Evolutionary conservation across 2,329 filamentous ascomycete species (phyloP).

Genomic region (Arthroderma sp.): DNA sequence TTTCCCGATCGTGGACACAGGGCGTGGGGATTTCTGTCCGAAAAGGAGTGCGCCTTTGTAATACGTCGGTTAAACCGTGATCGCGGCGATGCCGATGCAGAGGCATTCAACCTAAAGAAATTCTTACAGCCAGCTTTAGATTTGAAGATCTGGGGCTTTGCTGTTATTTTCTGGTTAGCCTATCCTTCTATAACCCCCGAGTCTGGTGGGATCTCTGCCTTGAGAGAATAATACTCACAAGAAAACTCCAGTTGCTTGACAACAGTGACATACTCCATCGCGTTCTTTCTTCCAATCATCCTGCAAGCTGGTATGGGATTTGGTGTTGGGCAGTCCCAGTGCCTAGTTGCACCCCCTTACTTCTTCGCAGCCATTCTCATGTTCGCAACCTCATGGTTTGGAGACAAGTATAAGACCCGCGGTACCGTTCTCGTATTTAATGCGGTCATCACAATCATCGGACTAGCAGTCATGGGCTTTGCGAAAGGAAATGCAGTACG

Average conservation of each 20-base stretch:
- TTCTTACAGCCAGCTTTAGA: conserved; percentile 38
- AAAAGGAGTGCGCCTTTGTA: conserved; percentile 34
- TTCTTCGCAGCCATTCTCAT: conserved; percentile 52
- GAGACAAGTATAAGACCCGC: conserved; percentile 54
- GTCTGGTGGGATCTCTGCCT: neutral
- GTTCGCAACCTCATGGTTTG: conserved; percentile 46
- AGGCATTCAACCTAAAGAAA: conserved; percentile 33
- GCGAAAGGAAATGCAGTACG: conserved; percentile 41
- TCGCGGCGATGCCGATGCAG: neutral
- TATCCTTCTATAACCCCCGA: neutral
- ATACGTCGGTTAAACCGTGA: conserved; percentile 24
- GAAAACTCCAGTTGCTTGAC: conserved; percentile 45
- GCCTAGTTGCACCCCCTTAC: conserved; percentile 58
- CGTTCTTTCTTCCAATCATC: conserved; percentile 69
- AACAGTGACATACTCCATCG: conserved; percentile 62
- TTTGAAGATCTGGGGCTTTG: conserved; percentile 43
- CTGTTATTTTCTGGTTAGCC: conserved; percentile 35
- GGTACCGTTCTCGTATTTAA: conserved; percentile 55
- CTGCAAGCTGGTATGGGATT: conserved; percentile 52
- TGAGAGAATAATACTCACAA: neutral
- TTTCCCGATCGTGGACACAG: conserved; percentile 22
- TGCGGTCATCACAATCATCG: conserved; percentile 52
- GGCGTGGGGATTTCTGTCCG: conserved; percentile 22
- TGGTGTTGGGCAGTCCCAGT: conserved; percentile 49
- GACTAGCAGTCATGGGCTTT: conserved; percentile 61